Evolutionary conservation across 108 stramenopile species (phyloP), one percentile per base, ranked within the genome.

Genomic region (Aureococcus anophagefferens): DNA sequence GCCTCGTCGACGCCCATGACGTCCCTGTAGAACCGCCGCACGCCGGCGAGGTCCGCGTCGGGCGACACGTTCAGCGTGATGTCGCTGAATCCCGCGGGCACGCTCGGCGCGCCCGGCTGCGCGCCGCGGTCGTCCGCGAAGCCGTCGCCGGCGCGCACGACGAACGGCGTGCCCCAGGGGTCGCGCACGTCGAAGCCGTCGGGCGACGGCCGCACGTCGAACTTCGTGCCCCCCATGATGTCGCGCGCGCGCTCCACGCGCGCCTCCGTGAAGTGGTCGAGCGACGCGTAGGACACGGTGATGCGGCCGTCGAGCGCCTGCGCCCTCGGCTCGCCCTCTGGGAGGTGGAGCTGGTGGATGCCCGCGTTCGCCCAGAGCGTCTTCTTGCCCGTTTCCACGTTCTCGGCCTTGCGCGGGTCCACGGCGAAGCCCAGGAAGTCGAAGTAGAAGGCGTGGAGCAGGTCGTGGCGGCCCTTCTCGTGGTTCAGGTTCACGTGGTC

Each of bases 1-100:
- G 96, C 96, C 87, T 99, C 98, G 25, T 91, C 86, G 17, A 96
- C 91, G 36, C 98, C 98, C 80, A 92, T 92, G 63, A 99, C 98
- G 80, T 98, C 95, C 37, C 82, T 65, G 67, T 89, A 89, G 75
- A 88, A 89, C 64, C 89, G 74, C 33, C 66, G 75, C 40, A 88
- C 85, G 30, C 89, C 89, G 1, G 71, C 75, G 34, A 89, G 62
- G 70, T 88, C 88, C 28, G 77, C 74, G 16, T 63, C 69, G 44
- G 64, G 59, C 25, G 81, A 73, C 65, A 80, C 40, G 67, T 68
- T 21, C 35, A 68, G 30, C 28, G 30, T 25, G 30, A 68, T 25
- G 28, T 30, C 67, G 11, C 11, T 25, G 4, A 68, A 35, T 3
- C 40, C 40, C 13, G 16, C 79, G 34, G 77, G 36, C 62, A 74